Conservation (phyloP, 495 filamentous ascomycete species). For the Penicillium riverlandense region DNA sequence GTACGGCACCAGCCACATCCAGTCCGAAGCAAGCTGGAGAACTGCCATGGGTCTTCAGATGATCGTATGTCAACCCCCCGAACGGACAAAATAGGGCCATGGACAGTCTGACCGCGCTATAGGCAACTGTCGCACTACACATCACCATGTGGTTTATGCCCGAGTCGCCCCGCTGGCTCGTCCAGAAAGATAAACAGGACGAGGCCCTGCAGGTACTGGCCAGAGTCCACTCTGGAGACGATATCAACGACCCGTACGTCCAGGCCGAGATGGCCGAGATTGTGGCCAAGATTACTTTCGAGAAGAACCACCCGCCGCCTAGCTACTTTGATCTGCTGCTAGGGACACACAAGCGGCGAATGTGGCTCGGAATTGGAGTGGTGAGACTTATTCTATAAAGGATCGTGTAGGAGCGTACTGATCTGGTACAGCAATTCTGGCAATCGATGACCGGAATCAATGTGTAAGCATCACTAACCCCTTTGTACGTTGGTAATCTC, state of each 20-base stretch:
- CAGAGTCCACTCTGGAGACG: constrained; percentile 25
- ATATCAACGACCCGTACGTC: constrained; percentile 10
- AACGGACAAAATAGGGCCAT: too few relatives aligned
- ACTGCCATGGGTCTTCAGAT: constrained; percentile 12
- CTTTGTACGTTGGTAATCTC: too few relatives aligned
- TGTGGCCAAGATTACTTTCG: constrained; percentile 13
- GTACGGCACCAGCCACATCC: constrained; percentile 11
- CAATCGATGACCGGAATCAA: constrained; percentile 24
- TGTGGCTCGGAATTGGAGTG: constrained; percentile 25
- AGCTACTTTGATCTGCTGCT: constrained; percentile 16
- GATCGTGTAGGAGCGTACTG: not conserved
- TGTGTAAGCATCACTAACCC: constrained; percentile 8
- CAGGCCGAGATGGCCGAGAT: constrained; percentile 13
- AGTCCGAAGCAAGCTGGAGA: constrained; percentile 10
- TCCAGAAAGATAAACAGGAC: constrained; percentile 23
- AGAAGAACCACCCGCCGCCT: constrained; percentile 13
- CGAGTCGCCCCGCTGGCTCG: constrained; percentile 41
- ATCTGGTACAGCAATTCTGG: constrained; percentile 15
- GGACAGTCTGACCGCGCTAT: too few relatives aligned
- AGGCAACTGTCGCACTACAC: constrained; percentile 10
- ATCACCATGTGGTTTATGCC: constrained; percentile 21
- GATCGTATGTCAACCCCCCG: not conserved
- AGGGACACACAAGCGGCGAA: constrained; percentile 15
- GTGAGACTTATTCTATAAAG: constrained; percentile 1
- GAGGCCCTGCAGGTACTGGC: constrained; percentile 32